These are phyloP conservation scores for Monilinia vaccinii-corymbosi DNA, from an alignment of 2,329 filamentous ascomycete species.

Conservation along the genomic window DNA sequence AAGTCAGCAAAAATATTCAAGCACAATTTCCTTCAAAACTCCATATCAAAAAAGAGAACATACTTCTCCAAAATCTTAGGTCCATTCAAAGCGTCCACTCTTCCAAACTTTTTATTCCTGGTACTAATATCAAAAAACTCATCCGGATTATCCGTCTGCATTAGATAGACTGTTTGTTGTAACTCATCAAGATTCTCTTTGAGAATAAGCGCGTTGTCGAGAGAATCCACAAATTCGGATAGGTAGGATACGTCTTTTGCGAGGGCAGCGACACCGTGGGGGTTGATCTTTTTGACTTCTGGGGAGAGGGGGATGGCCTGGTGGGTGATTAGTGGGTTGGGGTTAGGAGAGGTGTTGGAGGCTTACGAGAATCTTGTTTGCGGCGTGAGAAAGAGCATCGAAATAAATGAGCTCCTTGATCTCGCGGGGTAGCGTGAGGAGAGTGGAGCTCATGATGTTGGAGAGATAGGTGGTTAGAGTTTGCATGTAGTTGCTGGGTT, in stretches of 20 bases:
- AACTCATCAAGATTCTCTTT: conserved; percentile 86
- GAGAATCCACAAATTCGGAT: conserved; percentile 73
- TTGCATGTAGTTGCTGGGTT: conserved; percentile 90
- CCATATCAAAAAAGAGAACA: conserved; percentile 19
- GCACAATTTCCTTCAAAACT: background rate
- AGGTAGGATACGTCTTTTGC: conserved; percentile 78
- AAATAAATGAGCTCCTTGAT: conserved; percentile 99
- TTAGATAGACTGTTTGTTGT: conserved; percentile 81
- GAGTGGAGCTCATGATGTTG: conserved; percentile 93
- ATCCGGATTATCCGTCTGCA: conserved; percentile 83
- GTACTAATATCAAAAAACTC: conserved; percentile 92
- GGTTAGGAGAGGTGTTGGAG: background rate
- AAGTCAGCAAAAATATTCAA: background rate
- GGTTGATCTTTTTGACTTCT: conserved; percentile 77
- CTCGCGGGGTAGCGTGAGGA: conserved; percentile 84
- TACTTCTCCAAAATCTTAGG: conserved; percentile 89
- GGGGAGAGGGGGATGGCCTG: conserved; percentile 45
- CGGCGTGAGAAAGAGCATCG: conserved; percentile 85
- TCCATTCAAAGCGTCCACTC: conserved; percentile 85
- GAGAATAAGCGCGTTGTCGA: conserved; percentile 78
- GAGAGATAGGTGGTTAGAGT: conserved; percentile 86
- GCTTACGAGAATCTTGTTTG: conserved; percentile 69
- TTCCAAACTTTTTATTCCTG: conserved; percentile 85
- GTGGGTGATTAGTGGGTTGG: conserved; percentile 1
- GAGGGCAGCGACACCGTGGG: conserved; percentile 72